These are phyloP conservation scores for Suillus lakei DNA, from an alignment of 768 basidiomycete genomes.

Conservation along the genomic window DNA sequence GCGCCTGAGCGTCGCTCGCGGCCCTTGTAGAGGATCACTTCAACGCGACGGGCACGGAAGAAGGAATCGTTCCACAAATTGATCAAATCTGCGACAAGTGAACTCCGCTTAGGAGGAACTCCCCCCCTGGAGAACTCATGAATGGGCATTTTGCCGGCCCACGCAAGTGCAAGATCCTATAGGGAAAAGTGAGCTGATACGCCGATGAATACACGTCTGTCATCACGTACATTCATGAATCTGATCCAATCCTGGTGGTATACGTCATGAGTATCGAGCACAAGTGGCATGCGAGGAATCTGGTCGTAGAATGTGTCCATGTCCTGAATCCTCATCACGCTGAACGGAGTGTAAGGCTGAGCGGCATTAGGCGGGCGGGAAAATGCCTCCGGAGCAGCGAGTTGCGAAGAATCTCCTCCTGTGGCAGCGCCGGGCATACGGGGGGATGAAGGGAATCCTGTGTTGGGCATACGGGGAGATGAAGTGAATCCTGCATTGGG, in stretches of 20 bases:
- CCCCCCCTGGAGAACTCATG: constrained; percentile 53
- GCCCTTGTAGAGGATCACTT: constrained; percentile 81
- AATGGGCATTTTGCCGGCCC: constrained; percentile 77
- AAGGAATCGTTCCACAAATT: constrained; percentile 83
- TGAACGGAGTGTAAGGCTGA: constrained; percentile 71
- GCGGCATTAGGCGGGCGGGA: constrained; percentile 71
- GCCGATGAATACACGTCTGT: neutral
- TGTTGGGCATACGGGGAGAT: constrained; percentile 35
- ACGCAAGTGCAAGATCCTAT: constrained; percentile 76
- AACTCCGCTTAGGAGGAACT: constrained; percentile 58
- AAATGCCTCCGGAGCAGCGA: constrained; percentile 74
- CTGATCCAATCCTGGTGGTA: constrained; percentile 81
- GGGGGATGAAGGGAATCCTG: constrained; percentile 32
- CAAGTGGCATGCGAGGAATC: constrained; percentile 72
- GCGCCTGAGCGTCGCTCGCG: constrained; percentile 77
- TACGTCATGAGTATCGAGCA: constrained; percentile 78
- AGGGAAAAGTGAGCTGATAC: constrained; percentile 4
- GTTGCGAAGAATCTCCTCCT: constrained; percentile 41
- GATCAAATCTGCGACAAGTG: constrained; percentile 69
- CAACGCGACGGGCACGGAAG: constrained; percentile 76
- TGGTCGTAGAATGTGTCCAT: constrained; percentile 76
- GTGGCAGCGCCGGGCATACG: constrained; percentile 26
- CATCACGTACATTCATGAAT: constrained; percentile 66
- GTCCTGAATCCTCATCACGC: constrained; percentile 70
- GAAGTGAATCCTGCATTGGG: constrained; percentile 27